Evolutionary conservation across 164 flowering plant species (phyloP).

Genomic region (Annona cherimola): DNA sequence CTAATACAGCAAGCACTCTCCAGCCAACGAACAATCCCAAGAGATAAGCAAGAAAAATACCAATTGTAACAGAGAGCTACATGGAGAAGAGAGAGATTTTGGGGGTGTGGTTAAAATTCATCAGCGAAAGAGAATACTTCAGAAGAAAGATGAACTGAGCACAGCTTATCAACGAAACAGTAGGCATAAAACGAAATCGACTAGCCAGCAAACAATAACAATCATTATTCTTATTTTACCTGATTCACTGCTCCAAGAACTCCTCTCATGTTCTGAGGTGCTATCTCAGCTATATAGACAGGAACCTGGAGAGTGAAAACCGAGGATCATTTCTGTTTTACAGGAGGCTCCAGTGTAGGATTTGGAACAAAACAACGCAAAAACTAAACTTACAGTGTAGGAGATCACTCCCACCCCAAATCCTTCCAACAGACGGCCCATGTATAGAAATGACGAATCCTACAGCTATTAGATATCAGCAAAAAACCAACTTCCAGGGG

Average conservation of each 20-base stretch:
- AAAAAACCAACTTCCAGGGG: too few species aligned
- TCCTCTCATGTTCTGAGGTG: constrained; percentile 81
- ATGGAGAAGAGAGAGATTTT: constrained; percentile 6
- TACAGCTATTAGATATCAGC: constrained; percentile 5
- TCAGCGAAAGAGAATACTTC: neutral
- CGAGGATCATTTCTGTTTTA: neutral
- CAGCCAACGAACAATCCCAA: constrained; percentile 73
- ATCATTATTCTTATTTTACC: constrained; percentile 22
- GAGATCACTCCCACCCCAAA: constrained; percentile 78
- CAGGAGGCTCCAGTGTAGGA: neutral
- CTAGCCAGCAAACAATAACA: too few species aligned
- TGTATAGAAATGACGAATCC: constrained; percentile 65
- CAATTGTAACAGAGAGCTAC: constrained; percentile 83
- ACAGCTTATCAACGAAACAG: neutral
- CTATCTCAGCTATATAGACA: constrained; percentile 85
- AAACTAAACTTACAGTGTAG: constrained; percentile 36
- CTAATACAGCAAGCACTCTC: constrained; percentile 80
- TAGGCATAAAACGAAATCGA: neutral
- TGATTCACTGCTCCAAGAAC: constrained; percentile 65
- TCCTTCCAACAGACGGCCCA: constrained; percentile 76
- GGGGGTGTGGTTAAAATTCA: too few species aligned
- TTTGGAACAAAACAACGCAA: neutral
- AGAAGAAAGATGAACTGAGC: neutral
- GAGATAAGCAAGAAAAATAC: constrained; percentile 75
- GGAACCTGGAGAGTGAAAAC: constrained; percentile 48